phyloP scores from a whole-genome alignment of 1,284 basidiomycete species.

The Boletus calvinii region DNA sequence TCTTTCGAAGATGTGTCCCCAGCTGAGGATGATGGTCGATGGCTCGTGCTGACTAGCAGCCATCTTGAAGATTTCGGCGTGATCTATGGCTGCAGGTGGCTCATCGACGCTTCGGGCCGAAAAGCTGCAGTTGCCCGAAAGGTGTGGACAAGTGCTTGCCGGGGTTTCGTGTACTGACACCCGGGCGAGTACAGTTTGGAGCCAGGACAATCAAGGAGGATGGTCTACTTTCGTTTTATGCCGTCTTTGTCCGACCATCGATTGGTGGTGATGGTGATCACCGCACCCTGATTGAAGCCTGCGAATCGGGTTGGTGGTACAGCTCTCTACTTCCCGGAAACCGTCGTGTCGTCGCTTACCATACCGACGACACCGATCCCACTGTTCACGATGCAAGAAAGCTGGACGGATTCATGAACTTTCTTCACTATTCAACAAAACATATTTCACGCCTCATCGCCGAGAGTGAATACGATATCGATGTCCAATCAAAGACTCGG shows the following conservation, averaged over 20 bases:
- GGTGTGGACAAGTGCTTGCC: neutral
- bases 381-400: neutral
- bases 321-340: neutral
- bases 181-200: neutral
- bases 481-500: neutral
- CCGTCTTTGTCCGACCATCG: neutral
- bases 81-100: neutral
- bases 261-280: neutral
- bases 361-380: neutral
- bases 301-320: constrained; percentile 4
- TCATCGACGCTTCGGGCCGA: neutral
- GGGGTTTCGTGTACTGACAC: neutral
- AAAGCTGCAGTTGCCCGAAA: neutral
- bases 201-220: neutral
- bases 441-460: neutral
- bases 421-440: neutral
- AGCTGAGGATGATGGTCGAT: neutral
- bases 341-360: neutral
- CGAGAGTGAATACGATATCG: neutral
- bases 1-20: neutral
- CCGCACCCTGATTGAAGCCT: neutral
- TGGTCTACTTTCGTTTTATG: neutral
- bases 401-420: neutral
- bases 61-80: neutral
- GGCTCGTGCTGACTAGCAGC: neutral